Evolutionary conservation across 1,284 basidiomycete species (phyloP), one percentile per base, ranked within the genome.

Genomic region (Fomes fomentarius): DNA sequence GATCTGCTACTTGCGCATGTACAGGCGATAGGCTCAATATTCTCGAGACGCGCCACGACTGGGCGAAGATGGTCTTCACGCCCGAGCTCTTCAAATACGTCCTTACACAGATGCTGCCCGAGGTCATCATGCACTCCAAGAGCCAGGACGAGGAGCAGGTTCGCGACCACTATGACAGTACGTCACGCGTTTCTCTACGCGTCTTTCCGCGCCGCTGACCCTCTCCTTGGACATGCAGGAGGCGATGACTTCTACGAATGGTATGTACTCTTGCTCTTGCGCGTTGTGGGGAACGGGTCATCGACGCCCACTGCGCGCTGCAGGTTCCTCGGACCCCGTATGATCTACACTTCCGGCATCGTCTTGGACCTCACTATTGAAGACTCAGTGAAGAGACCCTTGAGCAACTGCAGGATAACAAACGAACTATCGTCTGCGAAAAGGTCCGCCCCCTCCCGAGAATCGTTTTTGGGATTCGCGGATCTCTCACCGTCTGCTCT

Each of bases 401-500:
- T n/a, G 97, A 99, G 71, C 84, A 96, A 68, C 84, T 99, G 34
- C 97, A 99, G 79, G 96, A 99, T 76, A 99, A 99, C 84, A 99
- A 99, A 74, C 86, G 98, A 59, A 87, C 89, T 34, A 76, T 97
- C 58, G 96, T 99, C 33, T 98, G 96, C 78, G 91, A 90, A 68
- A 99, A 99, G 66, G 69, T 69, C 25, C 11, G 17, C 22, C n/a
- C n/a, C n/a, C n/a, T n/a, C n/a, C n/a, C n/a, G n/a, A n/a, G n/a
- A n/a, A n/a, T n/a, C n/a, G n/a, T n/a, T n/a, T n/a, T n/a, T n/a
- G n/a, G n/a, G n/a, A n/a, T n/a, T n/a, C n/a, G n/a, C n/a, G n/a
- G n/a, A n/a, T n/a, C n/a, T n/a, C n/a, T n/a, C n/a, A 28, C 14
- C 3, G 39, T 11, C 19, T 10, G 11, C 38, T n/a, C 22, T 24